A percentile compares a stretch with the other conserved stretches of the same genome.
These are phyloP conservation scores for Fusarium clavum DNA, from an alignment of 2,329 filamentous ascomycete genomes.

Conservation along the genomic window DNA sequence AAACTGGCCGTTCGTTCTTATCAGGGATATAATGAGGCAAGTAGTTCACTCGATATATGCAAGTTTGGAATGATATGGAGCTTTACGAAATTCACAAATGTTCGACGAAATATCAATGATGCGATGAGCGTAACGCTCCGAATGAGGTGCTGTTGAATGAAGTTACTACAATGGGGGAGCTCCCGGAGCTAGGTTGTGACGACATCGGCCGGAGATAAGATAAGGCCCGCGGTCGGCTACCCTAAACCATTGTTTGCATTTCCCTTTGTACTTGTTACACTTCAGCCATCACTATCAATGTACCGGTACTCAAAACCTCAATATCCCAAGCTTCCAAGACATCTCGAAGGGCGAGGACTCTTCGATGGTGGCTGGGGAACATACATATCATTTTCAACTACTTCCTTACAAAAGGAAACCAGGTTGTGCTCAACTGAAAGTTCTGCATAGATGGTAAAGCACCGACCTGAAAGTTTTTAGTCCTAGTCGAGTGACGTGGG, in stretches of 20 bases:
- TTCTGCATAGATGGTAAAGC: slow-evolving; percentile 42
- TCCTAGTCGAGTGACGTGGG: slow-evolving; percentile 13
- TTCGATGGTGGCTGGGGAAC: slow-evolving; percentile 51
- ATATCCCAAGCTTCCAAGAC: slow-evolving; percentile 43
- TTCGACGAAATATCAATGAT: slow-evolving; percentile 34
- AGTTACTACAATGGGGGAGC: slow-evolving; percentile 17
- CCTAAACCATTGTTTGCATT: slow-evolving; percentile 7
- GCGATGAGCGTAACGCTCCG: slow-evolving; percentile 23
- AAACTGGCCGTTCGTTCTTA: not conserved
- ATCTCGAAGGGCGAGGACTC: slow-evolving; percentile 42
- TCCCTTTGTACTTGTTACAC: not conserved
- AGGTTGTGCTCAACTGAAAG: slow-evolving; percentile 47
- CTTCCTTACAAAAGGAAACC: slow-evolving; percentile 20
- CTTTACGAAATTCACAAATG: not conserved
- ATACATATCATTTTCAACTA: slow-evolving; percentile 53
- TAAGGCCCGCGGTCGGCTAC: slow-evolving; percentile 25
- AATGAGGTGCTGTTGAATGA: slow-evolving; percentile 15
- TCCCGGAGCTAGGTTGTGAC: slow-evolving; percentile 41
- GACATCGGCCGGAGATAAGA: slow-evolving; percentile 44
- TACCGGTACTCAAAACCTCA: slow-evolving; percentile 30
- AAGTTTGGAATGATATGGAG: not conserved
- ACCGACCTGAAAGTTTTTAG: slow-evolving; percentile 36
- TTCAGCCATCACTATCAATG: not conserved
- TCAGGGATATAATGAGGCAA: slow-evolving; percentile 2
- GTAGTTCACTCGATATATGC: slow-evolving; percentile 13